Conservation (phyloP, 140 eudicot species). For the Bidens hawaiensis region DNA sequence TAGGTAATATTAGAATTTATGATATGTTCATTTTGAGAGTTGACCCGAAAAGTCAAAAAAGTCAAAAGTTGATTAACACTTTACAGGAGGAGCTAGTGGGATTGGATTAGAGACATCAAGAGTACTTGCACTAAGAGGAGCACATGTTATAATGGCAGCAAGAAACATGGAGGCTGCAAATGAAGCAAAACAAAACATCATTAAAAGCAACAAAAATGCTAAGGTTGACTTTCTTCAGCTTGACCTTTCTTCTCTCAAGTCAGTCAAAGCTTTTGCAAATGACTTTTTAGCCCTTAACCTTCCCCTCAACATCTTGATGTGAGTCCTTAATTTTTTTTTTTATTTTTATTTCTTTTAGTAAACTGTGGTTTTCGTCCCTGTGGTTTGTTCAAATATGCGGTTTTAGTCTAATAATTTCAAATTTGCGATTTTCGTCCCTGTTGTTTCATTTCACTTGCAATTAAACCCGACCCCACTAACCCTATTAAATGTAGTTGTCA, state of each 20-base stretch:
- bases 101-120: constrained; percentile 92
- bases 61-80: not conserved
- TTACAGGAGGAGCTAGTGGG: constrained; percentile 92
- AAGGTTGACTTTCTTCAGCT: constrained; percentile 61
- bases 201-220: constrained; percentile 45
- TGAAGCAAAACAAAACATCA: constrained; percentile 60
- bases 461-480: too few relatives aligned
- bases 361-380: too few relatives aligned
- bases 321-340: not conserved
- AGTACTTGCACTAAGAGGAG: constrained; percentile 70
- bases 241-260: constrained; percentile 69
- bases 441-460: too few relatives aligned
- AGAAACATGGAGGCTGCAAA: constrained; percentile 80
- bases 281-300: constrained; percentile 60
- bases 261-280: constrained; percentile 65
- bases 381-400: too few relatives aligned
- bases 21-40: not conserved
- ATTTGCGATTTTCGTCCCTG: too few relatives aligned
- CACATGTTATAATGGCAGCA: constrained; percentile 83
- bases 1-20: too few relatives aligned
- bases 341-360: not conserved
- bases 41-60: not conserved
- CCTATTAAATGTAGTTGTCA: too few relatives aligned
- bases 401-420: too few relatives aligned
- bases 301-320: constrained; percentile 93